These are phyloP conservation scores for Cerioporus squamosus DNA, from an alignment of 1,284 basidiomycete genomes.

Conservation along the genomic window DNA sequence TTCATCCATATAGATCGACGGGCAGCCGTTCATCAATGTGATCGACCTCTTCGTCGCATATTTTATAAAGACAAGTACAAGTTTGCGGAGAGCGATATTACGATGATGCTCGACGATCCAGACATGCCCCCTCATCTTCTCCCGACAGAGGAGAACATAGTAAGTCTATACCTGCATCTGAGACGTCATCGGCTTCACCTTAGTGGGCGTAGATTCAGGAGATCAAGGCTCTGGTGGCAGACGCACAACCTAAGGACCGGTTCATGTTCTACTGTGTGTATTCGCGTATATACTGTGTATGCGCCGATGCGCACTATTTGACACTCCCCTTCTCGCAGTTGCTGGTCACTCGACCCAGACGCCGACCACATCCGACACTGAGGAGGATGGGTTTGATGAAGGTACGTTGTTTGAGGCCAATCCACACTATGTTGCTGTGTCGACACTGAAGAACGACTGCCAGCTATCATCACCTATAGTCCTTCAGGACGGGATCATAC, in stretches of 20 bases:
- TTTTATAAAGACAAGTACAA: not conserved
- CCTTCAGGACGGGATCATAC: constrained; percentile 13
- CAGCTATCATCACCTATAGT: not conserved
- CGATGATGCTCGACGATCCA: constrained; percentile 9
- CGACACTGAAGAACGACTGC: constrained; percentile 16
- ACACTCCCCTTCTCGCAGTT: not conserved
- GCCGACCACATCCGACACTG: not conserved
- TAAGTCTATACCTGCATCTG: not conserved
- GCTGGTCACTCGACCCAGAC: constrained; percentile 12
- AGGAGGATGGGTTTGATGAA: constrained; percentile 34
- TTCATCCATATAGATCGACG: not conserved
- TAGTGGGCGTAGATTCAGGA: constrained; percentile 33
- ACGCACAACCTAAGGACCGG: constrained; percentile 36
- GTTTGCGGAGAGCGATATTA: constrained; percentile 5
- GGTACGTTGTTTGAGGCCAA: constrained; percentile 27
- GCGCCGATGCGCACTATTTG: not conserved
- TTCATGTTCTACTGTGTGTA: constrained; percentile 47
- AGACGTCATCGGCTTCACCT: not conserved
- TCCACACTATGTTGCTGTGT: not conserved
- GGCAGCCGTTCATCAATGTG: not conserved
- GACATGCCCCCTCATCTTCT: not conserved
- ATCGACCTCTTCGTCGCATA: not conserved
- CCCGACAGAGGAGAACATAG: constrained; percentile 14
- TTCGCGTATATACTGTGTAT: too few relatives aligned
- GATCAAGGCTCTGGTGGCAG: constrained; percentile 34